Conservation (phyloP, 257 asterid genomes). For the Nicotiana undulata region DNA sequence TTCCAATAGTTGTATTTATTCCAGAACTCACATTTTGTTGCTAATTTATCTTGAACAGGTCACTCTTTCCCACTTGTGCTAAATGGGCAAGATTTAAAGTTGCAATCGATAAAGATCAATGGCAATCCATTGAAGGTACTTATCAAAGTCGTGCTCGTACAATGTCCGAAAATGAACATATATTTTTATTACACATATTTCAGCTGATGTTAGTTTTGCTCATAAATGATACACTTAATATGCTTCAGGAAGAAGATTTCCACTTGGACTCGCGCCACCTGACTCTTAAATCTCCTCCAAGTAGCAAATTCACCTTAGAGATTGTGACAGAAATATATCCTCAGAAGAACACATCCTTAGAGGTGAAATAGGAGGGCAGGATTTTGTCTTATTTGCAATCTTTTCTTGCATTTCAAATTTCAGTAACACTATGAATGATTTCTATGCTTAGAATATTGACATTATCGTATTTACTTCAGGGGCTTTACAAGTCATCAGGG, state of each 20-base stretch:
- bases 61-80: constrained; percentile 60
- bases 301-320: constrained; percentile 64
- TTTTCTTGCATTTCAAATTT: background rate
- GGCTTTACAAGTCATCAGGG: constrained; percentile 86
- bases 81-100: constrained; percentile 79
- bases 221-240: background rate
- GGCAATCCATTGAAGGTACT: constrained; percentile 65
- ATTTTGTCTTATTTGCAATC: background rate
- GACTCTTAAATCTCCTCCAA: constrained; percentile 71
- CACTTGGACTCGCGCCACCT: constrained; percentile 59
- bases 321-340: constrained; percentile 81
- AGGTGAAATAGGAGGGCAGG: constrained; percentile 34
- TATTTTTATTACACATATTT: background rate
- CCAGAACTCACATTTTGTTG: background rate
- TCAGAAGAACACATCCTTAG: constrained; percentile 83
- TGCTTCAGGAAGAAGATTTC: constrained; percentile 64
- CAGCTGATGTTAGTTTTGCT: constrained; percentile 4
- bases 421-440: background rate
- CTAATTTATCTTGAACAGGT: constrained; percentile 38
- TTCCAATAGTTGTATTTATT: background rate
- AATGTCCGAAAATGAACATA: background rate
- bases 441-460: background rate
- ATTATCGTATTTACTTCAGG: constrained; percentile 29
- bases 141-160: background rate
- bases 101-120: constrained; percentile 54